Conservation (phyloP, 495 filamentous ascomycete genomes). For the Copromyces sp. region DNA sequence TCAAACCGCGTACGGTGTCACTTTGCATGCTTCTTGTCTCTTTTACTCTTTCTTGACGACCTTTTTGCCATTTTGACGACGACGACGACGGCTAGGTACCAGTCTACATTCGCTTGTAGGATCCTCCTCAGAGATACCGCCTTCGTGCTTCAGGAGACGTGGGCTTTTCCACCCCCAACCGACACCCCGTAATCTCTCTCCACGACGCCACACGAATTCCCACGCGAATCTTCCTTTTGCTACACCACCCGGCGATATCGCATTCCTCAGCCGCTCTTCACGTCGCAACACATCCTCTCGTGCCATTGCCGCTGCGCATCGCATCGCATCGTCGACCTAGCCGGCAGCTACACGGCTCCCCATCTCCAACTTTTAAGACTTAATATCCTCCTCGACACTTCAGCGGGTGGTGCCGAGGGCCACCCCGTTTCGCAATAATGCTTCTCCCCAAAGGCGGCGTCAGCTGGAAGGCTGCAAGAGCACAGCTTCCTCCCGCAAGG, state of each 20-base stretch:
- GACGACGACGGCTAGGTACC: background rate
- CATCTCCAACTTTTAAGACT: background rate
- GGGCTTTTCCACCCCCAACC: background rate
- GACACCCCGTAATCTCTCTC: background rate
- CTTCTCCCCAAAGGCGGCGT: conserved; percentile 80
- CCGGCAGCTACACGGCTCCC: background rate
- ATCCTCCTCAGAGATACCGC: background rate
- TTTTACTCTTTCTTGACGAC: background rate
- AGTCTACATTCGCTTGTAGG: background rate
- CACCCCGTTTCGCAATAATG: conserved; percentile 29
- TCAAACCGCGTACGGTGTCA: background rate
- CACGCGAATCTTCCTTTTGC: background rate
- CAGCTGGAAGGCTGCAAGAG: conserved; percentile 83
- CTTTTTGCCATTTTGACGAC: background rate
- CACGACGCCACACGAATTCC: background rate
- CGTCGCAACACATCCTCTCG: background rate
- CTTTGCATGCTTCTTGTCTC: background rate
- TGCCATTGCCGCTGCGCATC: background rate
- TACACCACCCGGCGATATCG: background rate
- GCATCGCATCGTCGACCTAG: background rate
- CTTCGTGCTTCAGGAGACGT: background rate
- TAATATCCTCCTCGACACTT: conserved; percentile 3
- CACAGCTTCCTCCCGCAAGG: conserved; percentile 71
- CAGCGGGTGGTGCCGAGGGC: conserved; percentile 27
- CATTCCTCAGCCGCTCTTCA: background rate